Percentiles rank a stretch among this genome's conserved stretches.
Conservation (phyloP, 129 eudicot species). For the Flaveria bidentis region DNA sequence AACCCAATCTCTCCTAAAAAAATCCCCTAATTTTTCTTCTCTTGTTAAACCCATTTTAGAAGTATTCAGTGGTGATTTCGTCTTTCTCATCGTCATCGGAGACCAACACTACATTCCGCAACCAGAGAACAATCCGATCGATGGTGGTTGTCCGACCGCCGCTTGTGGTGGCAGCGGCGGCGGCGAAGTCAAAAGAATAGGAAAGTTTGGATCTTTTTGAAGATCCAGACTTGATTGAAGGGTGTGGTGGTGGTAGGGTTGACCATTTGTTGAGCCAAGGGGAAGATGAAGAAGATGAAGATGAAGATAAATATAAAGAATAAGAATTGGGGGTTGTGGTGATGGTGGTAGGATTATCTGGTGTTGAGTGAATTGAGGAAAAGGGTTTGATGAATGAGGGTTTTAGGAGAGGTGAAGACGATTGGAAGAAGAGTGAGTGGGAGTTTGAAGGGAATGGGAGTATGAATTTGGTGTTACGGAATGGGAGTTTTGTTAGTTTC, state of each 20-base stretch:
- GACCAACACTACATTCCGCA: conserved; percentile 73
- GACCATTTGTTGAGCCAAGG: conserved; percentile 82
- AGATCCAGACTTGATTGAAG: conserved; percentile 18
- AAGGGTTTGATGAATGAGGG: conserved; percentile 43
- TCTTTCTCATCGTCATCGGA: conserved; percentile 63
- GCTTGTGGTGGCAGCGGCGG: not conserved
- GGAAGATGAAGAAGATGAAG: conserved; percentile 34
- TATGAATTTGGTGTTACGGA: conserved; percentile 38
- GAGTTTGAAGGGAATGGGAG: conserved; percentile 32
- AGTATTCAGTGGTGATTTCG: conserved; percentile 20
- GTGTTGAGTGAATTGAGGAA: conserved; percentile 41
- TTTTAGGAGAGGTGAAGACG: conserved; percentile 30
- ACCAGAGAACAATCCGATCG: conserved; percentile 70
- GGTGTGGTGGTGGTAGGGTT: conserved; percentile 35
- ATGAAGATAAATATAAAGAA: conserved; percentile 24
- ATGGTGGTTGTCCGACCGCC: conserved; percentile 50
- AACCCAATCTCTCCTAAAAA: conserved; percentile 84
- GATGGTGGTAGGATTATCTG: conserved; percentile 16
- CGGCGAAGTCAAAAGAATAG: not conserved
- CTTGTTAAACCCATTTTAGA: conserved; percentile 32
- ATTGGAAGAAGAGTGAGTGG: conserved; percentile 33
- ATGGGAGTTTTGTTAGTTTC: conserved; percentile 60
- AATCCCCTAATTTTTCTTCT: conserved; percentile 79
- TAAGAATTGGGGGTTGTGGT: not conserved
- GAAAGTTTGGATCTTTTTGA: conserved; percentile 21